Base-by-base conservation (phyloP, 225 moss, liverwort and hornwort genomes). In the Marchantia polymorpha region DNA sequence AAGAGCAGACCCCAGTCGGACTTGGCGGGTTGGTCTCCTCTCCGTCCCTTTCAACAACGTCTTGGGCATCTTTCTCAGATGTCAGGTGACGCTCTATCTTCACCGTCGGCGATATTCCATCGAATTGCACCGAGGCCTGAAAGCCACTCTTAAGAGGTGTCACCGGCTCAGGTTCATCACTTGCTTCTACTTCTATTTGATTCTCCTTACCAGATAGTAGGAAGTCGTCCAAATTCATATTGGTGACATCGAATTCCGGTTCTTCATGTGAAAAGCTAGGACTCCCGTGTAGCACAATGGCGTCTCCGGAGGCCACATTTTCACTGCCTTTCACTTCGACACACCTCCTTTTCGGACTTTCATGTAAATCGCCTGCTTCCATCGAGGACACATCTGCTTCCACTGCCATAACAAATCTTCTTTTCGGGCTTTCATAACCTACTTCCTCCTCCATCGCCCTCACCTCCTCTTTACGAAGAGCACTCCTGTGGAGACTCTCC, bases 401-500 rank as follows among this genome's bases (percentile, higher is more conserved):
- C 22, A 20, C 61, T 49, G 48, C 0, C 12, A n/a, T 23, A 10
- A 77, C n/a, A 12, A 77, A 64, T 51, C 27, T 64, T 60, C 77
- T 50, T 59, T 77, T 63, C 66, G 78, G 67, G 31, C 78, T 78
- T 52, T 39, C 78, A 78, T 26, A 15, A 11, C 7, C 11, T 25
- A 52, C 12, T 26, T 69, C 68, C 51, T 60, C 39, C 39, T 48
- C 64, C 64, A 49, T 47, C 7, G 48, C 52, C n/a, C 51, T 65
- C 69, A 56, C 68, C 29, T 79, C 69, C 52, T 69, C 78, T 69
- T 79, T 79, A 6, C 15, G 53, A 20, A 79, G n/a, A 16, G 78
- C 31, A 39, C 19, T 68, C 69, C 69, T 69, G 29, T 69, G 68
- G 30, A 79, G 54, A 26, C 1, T 61, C 52, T 77, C 80, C 72